Evolutionary conservation across 495 filamentous ascomycete genomes (phyloP).

Genomic region (Monascus purpureus): DNA sequence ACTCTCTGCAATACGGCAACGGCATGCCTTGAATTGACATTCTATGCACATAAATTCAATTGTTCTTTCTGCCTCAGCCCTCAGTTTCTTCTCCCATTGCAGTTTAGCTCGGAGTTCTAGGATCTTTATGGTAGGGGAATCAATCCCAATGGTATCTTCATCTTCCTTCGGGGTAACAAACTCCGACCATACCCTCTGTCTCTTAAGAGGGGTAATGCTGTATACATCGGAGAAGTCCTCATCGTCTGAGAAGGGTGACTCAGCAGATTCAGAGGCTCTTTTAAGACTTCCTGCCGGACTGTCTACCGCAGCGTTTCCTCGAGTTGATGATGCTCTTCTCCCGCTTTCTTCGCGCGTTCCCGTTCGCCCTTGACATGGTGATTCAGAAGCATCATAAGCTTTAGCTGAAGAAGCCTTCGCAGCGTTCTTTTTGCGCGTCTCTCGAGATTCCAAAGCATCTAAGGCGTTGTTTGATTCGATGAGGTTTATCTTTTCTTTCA

Average conservation of each 20-base stretch:
- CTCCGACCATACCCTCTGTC: constrained; percentile 39
- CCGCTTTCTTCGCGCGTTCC: constrained; percentile 7
- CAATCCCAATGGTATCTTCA: constrained; percentile 25
- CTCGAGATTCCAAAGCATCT: constrained; percentile 38
- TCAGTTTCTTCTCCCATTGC: constrained; percentile 47
- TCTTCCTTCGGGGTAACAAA: constrained; percentile 26
- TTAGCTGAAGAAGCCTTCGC: constrained; percentile 59
- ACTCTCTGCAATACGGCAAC: constrained; percentile 43
- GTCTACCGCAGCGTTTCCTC: constrained; percentile 21
- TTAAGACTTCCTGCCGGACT: constrained; percentile 22
- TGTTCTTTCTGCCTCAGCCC: constrained; percentile 54
- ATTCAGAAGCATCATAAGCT: not conserved
- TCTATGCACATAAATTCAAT: constrained; percentile 74
- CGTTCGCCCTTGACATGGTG: not conserved
- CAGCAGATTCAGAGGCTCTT: constrained; percentile 46
- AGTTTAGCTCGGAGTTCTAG: constrained; percentile 49
- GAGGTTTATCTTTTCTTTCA: constrained; percentile 45
- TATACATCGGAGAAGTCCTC: constrained; percentile 33
- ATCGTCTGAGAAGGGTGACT: constrained; percentile 24
- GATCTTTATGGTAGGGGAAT: constrained; percentile 32
- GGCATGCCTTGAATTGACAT: constrained; percentile 60
- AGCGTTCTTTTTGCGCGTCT: constrained; percentile 31
- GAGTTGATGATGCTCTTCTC: constrained; percentile 17
- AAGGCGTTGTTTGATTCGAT: constrained; percentile 47
- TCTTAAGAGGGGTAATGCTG: constrained; percentile 47